These are phyloP conservation scores for Geosmithia flava DNA, from an alignment of 2,329 filamentous ascomycete genomes.

Conservation along the genomic window DNA sequence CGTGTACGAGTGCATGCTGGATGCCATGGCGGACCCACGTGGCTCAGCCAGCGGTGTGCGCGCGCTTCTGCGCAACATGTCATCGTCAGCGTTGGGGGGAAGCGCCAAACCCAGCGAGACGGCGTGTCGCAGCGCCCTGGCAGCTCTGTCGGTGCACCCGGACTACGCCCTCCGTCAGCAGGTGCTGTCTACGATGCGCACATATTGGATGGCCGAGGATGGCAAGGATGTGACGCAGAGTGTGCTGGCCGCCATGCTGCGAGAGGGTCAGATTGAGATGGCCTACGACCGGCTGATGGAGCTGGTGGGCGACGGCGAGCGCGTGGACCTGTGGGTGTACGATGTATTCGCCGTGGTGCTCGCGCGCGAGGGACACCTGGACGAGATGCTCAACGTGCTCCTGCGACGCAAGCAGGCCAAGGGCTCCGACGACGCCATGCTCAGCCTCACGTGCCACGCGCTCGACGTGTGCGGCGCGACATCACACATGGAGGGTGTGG, in stretches of 20 bases:
- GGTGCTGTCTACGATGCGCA: constrained; percentile 61
- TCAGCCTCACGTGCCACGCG: constrained; percentile 54
- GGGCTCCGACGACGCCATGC: constrained; percentile 23
- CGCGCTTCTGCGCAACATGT: constrained; percentile 61
- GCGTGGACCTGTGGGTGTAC: constrained; percentile 60
- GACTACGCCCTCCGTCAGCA: constrained; percentile 66
- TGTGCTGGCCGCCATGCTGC: constrained; percentile 60
- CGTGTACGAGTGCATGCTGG: constrained; percentile 65
- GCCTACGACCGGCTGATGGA: constrained; percentile 59
- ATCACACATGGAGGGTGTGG: constrained; percentile 51
- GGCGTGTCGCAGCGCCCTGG: constrained; percentile 59
- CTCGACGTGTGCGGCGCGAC: constrained; percentile 62
- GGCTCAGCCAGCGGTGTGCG: constrained; percentile 56
- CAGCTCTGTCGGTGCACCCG: constrained; percentile 70
- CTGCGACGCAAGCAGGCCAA: constrained; percentile 33
- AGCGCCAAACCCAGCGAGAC: constrained; percentile 37
- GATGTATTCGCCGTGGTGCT: constrained; percentile 67
- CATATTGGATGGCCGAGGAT: constrained; percentile 45
- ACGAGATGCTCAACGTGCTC: constrained; percentile 63
- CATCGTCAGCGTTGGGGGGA: too few species aligned
- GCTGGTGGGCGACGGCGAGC: constrained; percentile 44
- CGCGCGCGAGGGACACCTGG: constrained; percentile 58
- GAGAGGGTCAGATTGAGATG: constrained; percentile 74
- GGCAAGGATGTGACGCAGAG: constrained; percentile 47
- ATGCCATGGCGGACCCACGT: constrained; percentile 52